These are phyloP conservation scores for Bryum argenteum DNA, from an alignment of 225 moss, liverwort and hornwort genomes.

Conservation along the genomic window DNA sequence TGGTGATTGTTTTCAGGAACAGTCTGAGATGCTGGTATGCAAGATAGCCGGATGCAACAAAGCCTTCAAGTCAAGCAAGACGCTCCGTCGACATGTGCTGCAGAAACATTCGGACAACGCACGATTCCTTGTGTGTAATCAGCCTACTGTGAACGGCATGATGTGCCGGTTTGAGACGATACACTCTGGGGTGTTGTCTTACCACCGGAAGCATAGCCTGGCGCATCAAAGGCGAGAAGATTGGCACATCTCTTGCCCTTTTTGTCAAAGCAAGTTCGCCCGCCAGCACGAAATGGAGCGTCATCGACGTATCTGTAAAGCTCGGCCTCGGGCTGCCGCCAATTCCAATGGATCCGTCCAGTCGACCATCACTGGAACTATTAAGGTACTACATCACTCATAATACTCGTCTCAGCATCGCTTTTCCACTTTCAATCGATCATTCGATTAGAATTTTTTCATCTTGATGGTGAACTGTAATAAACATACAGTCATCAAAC, in stretches of 20 bases:
- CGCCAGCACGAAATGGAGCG: constrained; percentile 69
- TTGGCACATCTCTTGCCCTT: constrained; percentile 66
- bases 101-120: constrained; percentile 64
- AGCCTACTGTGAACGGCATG: constrained; percentile 55
- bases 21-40: constrained; percentile 56
- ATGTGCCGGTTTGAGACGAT: constrained; percentile 66
- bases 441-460: too few relatives aligned
- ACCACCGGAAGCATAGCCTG: constrained; percentile 62
- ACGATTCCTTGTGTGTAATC: constrained; percentile 59
- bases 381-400: neutral
- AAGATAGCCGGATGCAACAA: constrained; percentile 63
- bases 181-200: constrained; percentile 61
- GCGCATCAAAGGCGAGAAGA: constrained; percentile 62
- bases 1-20: constrained; percentile 31
- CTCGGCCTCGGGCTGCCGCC: constrained; percentile 34
- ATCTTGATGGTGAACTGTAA: too few relatives aligned
- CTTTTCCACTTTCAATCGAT: neutral
- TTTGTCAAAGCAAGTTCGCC: constrained; percentile 64
- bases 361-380: constrained; percentile 32
- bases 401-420: neutral
- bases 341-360: constrained; percentile 40
- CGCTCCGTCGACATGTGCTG: constrained; percentile 57
- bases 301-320: constrained; percentile 60
- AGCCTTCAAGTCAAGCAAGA: constrained; percentile 65
- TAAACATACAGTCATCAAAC: too few relatives aligned